Evolutionary conservation across 1,284 basidiomycete genomes (phyloP), one percentile per base, ranked within the genome.

Genomic region (Trichosporon sp.): DNA sequence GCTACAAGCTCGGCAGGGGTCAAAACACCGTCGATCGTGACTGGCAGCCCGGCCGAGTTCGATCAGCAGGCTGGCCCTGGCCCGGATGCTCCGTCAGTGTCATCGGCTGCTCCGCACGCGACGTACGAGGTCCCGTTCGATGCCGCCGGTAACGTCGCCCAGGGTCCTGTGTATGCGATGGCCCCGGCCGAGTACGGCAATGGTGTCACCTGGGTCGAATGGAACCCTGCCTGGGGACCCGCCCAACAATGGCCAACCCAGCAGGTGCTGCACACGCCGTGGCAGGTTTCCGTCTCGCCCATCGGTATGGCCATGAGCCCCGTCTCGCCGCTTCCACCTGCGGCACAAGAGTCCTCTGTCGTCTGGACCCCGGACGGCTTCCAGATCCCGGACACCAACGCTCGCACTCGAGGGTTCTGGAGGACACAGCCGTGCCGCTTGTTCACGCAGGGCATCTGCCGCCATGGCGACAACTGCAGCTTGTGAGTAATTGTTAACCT

Each of bases 381-480:
- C 12, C 21, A 61, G 31, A 40, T 46, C 2, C 26, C 31, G 31
- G 38, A 63, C 40, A 46, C 26, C 37, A 77, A 14, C 77, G 76
- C 14, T 78, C 78, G 79, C 78, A 77, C 74, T 11, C 61, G 67
- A 61, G 73, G 76, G 4, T 69, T 80, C 66, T 74, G 71, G 59
- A 65, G 69, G 0, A 76, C 79, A 3, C 76, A 76, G 31, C 76
- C 77, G 2, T 84, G 83, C 71, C 78, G 75, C 67, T 82, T 80
- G 71, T 84, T 78, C 63, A 68, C 72, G 0, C 74, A 80, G n/a
- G 82, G 82, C 0, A 43, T 73, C 56, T 84, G 83, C 65, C 81
- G 81, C 1, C 81, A 80, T 61, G 82, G 81, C 4, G 78, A 80
- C 6, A 43, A 72, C 11, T 84, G 83, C 63, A 79, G 79, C 3